A percentile compares a stretch with the other conserved stretches of the same genome.
Conservation (phyloP, 2,329 filamentous ascomycete species). For the Ilyonectria destructans region DNA sequence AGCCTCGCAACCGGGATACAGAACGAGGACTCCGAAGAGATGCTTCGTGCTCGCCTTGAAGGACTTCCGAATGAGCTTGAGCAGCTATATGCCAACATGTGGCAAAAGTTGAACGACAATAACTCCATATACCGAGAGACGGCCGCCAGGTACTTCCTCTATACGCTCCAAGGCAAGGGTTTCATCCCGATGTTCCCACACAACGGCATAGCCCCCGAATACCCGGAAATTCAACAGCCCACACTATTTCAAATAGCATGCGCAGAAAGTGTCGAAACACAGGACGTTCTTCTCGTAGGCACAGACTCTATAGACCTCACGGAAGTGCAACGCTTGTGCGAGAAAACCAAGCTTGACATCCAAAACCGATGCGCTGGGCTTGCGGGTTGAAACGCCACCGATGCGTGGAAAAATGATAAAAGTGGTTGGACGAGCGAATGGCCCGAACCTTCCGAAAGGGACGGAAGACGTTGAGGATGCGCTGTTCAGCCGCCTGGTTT, state of each 20-base stretch:
- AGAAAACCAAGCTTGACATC: background rate
- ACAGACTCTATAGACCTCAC: background rate
- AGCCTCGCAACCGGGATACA: constrained; percentile 11
- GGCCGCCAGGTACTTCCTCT: constrained; percentile 10
- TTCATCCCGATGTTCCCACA: background rate
- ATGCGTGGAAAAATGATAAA: too few relatives aligned
- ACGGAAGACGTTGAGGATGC: background rate
- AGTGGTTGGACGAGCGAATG: background rate
- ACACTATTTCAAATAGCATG: background rate
- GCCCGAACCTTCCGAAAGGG: background rate
- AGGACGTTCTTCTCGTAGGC: background rate
- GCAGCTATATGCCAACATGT: constrained; percentile 22
- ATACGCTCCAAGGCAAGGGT: background rate
- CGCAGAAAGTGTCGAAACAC: background rate
- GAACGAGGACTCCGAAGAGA: constrained; percentile 3
- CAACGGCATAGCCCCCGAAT: background rate
- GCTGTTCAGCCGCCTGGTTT: background rate
- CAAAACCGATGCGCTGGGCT: background rate
- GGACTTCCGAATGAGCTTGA: constrained; percentile 6
- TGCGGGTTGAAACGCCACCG: background rate
- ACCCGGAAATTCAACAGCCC: background rate
- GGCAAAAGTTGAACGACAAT: constrained; percentile 19
- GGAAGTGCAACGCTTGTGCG: background rate
- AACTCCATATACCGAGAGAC: constrained; percentile 10
- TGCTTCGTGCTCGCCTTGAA: background rate